Percentiles rank a stretch among this genome's conserved stretches.
Conservation (phyloP, 2,329 filamentous ascomycete species). For the Botryotinia globosa region DNA sequence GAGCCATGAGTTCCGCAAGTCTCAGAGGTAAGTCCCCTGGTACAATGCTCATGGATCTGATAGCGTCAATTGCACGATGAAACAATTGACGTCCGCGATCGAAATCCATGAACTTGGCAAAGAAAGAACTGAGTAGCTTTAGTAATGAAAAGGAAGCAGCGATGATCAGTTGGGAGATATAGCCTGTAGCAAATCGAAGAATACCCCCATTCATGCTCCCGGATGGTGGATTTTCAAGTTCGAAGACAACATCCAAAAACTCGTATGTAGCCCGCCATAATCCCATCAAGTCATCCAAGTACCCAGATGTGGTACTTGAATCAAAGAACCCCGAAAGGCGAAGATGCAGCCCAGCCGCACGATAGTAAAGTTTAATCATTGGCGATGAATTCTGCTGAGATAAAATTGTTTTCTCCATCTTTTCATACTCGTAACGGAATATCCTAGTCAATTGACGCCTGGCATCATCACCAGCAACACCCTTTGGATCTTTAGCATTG, state of each 20-base stretch:
- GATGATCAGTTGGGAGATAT: slow-evolving; percentile 83
- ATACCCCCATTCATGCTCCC: slow-evolving; percentile 46
- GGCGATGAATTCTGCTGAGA: slow-evolving; percentile 55
- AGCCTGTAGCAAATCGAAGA: slow-evolving; percentile 67
- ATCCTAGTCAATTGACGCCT: slow-evolving; percentile 65
- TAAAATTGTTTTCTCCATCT: slow-evolving; percentile 59
- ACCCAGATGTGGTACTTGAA: slow-evolving; percentile 66
- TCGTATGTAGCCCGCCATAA: slow-evolving; percentile 69
- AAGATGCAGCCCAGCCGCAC: slow-evolving; percentile 71
- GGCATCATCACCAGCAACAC: slow-evolving; percentile 65
- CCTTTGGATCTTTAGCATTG: slow-evolving; percentile 69
- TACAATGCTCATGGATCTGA: slow-evolving; percentile 70
- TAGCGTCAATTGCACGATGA: slow-evolving; percentile 65
- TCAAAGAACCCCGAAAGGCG: slow-evolving; percentile 80
- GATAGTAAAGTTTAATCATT: slow-evolving; percentile 63
- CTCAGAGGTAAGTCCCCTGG: slow-evolving; percentile 78
- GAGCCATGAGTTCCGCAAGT: slow-evolving; percentile 79
- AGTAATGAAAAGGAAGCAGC: slow-evolving; percentile 74
- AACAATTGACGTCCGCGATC: slow-evolving; percentile 67
- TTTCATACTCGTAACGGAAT: slow-evolving; percentile 62
- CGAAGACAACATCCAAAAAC: slow-evolving; percentile 60
- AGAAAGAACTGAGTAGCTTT: slow-evolving; percentile 76
- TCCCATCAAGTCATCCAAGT: slow-evolving; percentile 71
- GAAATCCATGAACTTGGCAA: slow-evolving; percentile 68
- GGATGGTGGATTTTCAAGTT: slow-evolving; percentile 52